Conservation (phyloP, 2,329 filamentous ascomycete genomes). For the Blastomyces silverae region DNA sequence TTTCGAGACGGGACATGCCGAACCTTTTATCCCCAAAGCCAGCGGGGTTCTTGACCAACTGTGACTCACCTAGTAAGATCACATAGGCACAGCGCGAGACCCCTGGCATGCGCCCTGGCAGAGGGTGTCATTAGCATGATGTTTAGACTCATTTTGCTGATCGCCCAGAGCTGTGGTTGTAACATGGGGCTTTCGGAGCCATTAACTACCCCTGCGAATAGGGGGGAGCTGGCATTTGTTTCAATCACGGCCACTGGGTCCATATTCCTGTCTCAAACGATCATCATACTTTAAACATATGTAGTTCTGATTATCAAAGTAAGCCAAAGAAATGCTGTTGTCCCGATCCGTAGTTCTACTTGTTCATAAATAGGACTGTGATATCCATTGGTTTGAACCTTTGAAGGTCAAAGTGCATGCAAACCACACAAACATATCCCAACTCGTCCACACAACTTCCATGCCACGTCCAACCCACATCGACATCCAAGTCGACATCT, state of each 20-base stretch:
- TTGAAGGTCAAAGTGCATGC: neutral
- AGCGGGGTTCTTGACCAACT: neutral
- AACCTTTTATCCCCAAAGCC: neutral
- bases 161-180: neutral
- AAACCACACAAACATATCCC: constrained; percentile 7
- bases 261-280: no score
- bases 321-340: no score
- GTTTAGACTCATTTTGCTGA: neutral
- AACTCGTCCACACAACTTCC: neutral
- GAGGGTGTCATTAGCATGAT: no score
- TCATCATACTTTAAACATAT: neutral
- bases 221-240: neutral
- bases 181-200: neutral
- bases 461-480: no score
- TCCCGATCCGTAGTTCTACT: no score
- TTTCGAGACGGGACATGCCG: neutral
- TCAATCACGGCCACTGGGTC: neutral
- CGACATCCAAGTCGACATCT: neutral
- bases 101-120: neutral
- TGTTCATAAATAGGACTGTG: neutral
- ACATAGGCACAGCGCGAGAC: neutral
- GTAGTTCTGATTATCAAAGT: no score
- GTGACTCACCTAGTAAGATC: neutral
- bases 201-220: neutral
- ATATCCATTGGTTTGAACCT: no score